Percentiles rank a stretch among this genome's conserved stretches.
These are phyloP conservation scores for Musa beccarii DNA, from an alignment of 176 grass and related monocot genomes.

Conservation along the genomic window DNA sequence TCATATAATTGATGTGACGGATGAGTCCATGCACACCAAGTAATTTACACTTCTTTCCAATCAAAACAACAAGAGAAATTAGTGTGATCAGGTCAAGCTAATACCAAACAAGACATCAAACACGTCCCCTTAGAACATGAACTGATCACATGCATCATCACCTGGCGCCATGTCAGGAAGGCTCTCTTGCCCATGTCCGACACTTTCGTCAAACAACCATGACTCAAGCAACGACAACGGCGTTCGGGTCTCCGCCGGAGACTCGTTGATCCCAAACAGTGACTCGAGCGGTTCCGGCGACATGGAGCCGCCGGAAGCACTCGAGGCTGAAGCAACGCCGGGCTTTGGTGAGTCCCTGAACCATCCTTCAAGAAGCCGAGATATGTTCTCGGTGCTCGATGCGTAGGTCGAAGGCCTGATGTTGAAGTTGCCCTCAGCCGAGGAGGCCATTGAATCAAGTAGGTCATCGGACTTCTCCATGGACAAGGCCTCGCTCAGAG, in stretches of 20 bases:
- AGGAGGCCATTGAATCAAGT: neutral
- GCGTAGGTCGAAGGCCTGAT: neutral
- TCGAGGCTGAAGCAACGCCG: neutral
- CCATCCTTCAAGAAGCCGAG: slow-evolving; percentile 4
- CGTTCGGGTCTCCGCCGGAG: neutral
- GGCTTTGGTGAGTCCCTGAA: neutral
- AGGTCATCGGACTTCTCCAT: neutral
- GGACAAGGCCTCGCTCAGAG: slow-evolving; percentile 11
- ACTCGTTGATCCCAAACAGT: neutral
- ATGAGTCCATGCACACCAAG: too few relatives aligned
- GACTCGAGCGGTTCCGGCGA: neutral
- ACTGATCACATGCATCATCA: neutral
- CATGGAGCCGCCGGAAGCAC: neutral
- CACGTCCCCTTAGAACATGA: too few relatives aligned
- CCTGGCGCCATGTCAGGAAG: neutral
- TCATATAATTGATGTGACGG: too few relatives aligned
- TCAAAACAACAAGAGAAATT: too few relatives aligned
- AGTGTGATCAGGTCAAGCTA: too few relatives aligned
- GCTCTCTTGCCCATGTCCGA: neutral
- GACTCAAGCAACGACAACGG: neutral
- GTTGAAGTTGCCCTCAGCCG: too few relatives aligned
- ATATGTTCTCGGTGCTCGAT: slow-evolving; percentile 8
- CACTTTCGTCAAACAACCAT: slow-evolving; percentile 5
- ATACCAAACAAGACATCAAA: too few relatives aligned
- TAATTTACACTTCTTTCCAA: too few relatives aligned